phyloP scores from a whole-genome alignment of 2,329 filamentous ascomycete genomes.

The Claviceps cyperi region DNA sequence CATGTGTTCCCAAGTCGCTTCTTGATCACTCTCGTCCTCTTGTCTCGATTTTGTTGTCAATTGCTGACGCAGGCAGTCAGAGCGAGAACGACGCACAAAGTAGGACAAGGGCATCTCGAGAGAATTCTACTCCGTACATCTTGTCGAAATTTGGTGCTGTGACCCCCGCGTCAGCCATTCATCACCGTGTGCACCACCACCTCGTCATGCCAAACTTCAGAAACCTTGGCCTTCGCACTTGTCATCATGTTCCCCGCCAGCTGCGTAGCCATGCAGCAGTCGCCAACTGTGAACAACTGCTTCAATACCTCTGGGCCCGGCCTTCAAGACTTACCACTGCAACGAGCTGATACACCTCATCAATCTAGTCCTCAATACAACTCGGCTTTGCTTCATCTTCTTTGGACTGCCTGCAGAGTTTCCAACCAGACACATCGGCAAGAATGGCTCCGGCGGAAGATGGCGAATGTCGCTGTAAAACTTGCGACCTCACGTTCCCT shows the following conservation, averaged over 20 bases:
- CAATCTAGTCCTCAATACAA: not conserved
- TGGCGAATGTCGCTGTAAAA: slow-evolving; percentile 13
- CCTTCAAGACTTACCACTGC: not conserved
- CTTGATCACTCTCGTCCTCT: too few species aligned
- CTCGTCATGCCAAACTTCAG: too few species aligned
- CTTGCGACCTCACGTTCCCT: slow-evolving; percentile 16
- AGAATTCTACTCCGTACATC: too few species aligned
- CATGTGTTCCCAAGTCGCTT: too few species aligned
- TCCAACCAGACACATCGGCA: not conserved
- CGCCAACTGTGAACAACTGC: not conserved
- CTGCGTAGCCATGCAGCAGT: not conserved
- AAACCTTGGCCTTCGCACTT: too few species aligned
- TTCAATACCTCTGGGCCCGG: not conserved
- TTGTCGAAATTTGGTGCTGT: too few species aligned
- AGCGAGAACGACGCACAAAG: too few species aligned
- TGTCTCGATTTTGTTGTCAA: too few species aligned
- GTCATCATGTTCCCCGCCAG: not conserved
- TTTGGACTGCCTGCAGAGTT: not conserved
- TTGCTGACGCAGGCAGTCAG: too few species aligned
- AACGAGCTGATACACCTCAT: not conserved
- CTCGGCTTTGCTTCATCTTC: not conserved
- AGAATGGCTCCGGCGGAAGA: slow-evolving; percentile 3
- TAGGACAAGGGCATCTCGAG: too few species aligned
- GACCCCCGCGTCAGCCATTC: too few species aligned
- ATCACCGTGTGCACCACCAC: too few species aligned